These are phyloP conservation scores for Amaranthus cruentus DNA, from an alignment of 148 eudicot species.

Conservation along the genomic window DNA sequence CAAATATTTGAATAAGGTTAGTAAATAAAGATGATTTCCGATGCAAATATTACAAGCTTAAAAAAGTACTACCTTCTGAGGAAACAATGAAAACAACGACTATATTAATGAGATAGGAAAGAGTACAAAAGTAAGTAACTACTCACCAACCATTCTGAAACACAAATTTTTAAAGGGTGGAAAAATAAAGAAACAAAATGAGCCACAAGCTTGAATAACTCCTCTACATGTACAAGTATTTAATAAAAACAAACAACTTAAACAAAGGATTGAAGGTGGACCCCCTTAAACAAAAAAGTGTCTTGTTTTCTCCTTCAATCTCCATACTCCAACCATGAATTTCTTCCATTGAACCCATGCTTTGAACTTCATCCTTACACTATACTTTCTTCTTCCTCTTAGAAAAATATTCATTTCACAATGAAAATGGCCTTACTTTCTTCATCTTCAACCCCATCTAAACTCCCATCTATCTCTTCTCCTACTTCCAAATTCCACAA, in stretches of 20 bases:
- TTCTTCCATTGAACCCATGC: slow-evolving; percentile 10
- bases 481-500: slow-evolving; percentile 42
- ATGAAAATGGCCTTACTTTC: slow-evolving; percentile 71
- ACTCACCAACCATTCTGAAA: too few relatives aligned
- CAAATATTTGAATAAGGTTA: too few relatives aligned
- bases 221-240: not conserved
- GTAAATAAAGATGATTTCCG: too few relatives aligned
- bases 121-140: too few relatives aligned
- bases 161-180: too few relatives aligned
- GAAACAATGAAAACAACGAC: too few relatives aligned
- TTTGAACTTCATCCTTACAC: slow-evolving; percentile 1
- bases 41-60: too few relatives aligned
- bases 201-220: not conserved
- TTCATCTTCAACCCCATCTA: slow-evolving; percentile 37
- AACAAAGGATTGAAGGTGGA: slow-evolving; percentile 1
- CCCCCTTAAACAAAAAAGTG: slow-evolving; percentile 1
- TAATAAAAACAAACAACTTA: slow-evolving; percentile 4
- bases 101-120: too few relatives aligned
- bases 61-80: too few relatives aligned
- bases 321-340: slow-evolving; percentile 14
- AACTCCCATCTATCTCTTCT: slow-evolving; percentile 23
- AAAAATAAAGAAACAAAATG: not conserved
- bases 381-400: not conserved
- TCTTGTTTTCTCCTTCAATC: slow-evolving; percentile 11
- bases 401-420: slow-evolving; percentile 1